Percentiles rank a stretch among this genome's conserved stretches.
These are phyloP conservation scores for Fusarium globosum DNA, from an alignment of 2,329 filamentous ascomycete genomes.

Conservation along the genomic window DNA sequence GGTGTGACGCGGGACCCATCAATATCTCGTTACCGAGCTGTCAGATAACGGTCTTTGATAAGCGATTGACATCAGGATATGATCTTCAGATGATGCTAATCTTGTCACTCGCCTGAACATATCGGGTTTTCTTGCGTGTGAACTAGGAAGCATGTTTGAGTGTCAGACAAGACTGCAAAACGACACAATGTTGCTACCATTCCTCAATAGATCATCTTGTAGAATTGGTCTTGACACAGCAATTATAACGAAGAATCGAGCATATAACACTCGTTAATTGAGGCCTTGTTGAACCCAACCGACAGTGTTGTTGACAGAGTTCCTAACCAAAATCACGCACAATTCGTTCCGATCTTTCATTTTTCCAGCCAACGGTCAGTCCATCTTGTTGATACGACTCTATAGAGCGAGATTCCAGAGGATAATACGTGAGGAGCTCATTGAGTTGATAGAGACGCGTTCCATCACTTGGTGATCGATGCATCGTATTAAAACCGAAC, in stretches of 20 bases:
- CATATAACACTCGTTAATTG: too few relatives aligned
- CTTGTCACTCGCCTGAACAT: rapidly evolving
- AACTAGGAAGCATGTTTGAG: rapidly evolving
- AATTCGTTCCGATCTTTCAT: rapidly evolving
- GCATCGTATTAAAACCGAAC: too few relatives aligned
- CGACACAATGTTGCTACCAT: background rate
- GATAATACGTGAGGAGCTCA: rapidly evolving
- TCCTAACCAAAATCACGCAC: background rate
- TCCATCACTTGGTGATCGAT: too few relatives aligned
- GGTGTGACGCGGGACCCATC: background rate
- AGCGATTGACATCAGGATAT: background rate
- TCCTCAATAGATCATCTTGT: too few relatives aligned
- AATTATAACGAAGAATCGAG: too few relatives aligned
- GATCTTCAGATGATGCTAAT: background rate
- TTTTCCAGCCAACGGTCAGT: background rate
- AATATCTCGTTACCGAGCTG: background rate
- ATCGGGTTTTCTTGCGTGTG: rapidly evolving
- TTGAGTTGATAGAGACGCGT: rapidly evolving
- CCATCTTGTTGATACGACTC: background rate
- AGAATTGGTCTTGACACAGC: background rate
- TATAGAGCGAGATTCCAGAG: rapidly evolving
- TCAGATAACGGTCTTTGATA: background rate
- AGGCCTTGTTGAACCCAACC: too few relatives aligned
- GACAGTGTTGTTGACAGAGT: rapidly evolving
- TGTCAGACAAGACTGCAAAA: too few relatives aligned